Evolutionary conservation across 2,329 filamentous ascomycete genomes (phyloP), one percentile per base, ranked within the genome.

Genomic region (Parastagonospora nodorum): DNA sequence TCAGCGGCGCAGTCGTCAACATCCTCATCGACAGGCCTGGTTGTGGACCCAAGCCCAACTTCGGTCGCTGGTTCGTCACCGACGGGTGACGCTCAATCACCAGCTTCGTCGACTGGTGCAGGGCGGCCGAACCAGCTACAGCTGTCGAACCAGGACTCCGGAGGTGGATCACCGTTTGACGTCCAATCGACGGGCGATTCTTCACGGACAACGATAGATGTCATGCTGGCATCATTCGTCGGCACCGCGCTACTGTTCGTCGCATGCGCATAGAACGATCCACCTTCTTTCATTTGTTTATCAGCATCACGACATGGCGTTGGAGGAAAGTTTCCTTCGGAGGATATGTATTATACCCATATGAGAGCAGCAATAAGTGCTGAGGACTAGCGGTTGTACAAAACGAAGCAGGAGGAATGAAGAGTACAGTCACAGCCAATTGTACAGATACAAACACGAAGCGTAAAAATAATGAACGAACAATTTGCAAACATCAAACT

Each of bases 131-230:
- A 32, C 45, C 70, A 60, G 30, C 58, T 60, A 12, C 69, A 75
- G 48, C 66, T 70, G 14, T 68, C 67, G 8, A 73, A 67, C 42
- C 55, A 66, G 15, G 67, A 71, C 24, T 74, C 71, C 10, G 75
- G 76, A 15, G 76, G 76, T 12, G 77, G 77, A n/a, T 77, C 74
- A 45, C 77, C 77, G 5, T 79, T 80, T 51, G 76, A 78, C 52
- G 63, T 73, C 10, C 53, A 59, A 8, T 63, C 67, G 1, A 55
- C 55, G 0, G 60, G 63, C 29, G 51, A 60, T 2, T 60, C 66
- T 24, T 48, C 55, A 29, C 66, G 51, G 8, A 11, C 53, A 5
- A 30, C 42, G 8, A 14, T 51, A 5, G 48, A 47, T 4, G 7
- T 47, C 8, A 42, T 48, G 11, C 38, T 58, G 15, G 40, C 50